Base-by-base conservation (phyloP, 2,329 filamentous ascomycete genomes). In the Colletotrichum liriopes region DNA sequence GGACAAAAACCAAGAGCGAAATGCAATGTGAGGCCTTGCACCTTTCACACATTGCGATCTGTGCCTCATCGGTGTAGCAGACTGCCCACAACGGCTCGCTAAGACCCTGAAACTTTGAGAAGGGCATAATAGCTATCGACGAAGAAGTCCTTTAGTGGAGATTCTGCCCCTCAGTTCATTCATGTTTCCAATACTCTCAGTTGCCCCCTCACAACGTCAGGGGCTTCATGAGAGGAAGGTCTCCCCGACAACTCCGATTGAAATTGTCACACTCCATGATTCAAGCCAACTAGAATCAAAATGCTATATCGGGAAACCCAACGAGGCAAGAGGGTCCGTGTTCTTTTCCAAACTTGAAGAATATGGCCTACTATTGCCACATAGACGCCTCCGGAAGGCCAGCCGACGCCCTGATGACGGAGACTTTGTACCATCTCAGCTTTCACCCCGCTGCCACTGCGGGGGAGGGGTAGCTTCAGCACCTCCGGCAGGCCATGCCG, bases 401-500 rank as follows among this genome's bases (percentile, higher is more conserved):
- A 54, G 14, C 18, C 37, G 14, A 64, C n/a, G 26, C 11, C 29
- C 26, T 18, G 9, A 12, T 41, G 29, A 14, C 43, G 59, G 41
- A 26, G 45, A 49, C 41, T 20, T 3, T 39, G 23, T 18, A 51
- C 47, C 14, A 39, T 45, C 6, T 32, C 35, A 51, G 43, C 3
- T 18, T 5, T 26, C 67, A 18, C 54, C 18, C 64, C 23, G 47
- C 45, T 54, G 67, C 47, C 23, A 54, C 45, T 54, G 67, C 47
- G 67, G 67, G 62, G 54, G 52, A 52, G 67, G 61, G 61, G 61
- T 37, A 65, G 29, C 35, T 65, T 11, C 29, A 32, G 16, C 32
- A 37, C 58, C 65, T 26, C 65, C 37, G 58, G 65, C 47, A 68
- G 65, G 65, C 65, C 49, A 68, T 26, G 65, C 65, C 65, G 65